These are phyloP conservation scores for Suillus subluteus DNA, from an alignment of 768 basidiomycete species.

Conservation along the genomic window DNA sequence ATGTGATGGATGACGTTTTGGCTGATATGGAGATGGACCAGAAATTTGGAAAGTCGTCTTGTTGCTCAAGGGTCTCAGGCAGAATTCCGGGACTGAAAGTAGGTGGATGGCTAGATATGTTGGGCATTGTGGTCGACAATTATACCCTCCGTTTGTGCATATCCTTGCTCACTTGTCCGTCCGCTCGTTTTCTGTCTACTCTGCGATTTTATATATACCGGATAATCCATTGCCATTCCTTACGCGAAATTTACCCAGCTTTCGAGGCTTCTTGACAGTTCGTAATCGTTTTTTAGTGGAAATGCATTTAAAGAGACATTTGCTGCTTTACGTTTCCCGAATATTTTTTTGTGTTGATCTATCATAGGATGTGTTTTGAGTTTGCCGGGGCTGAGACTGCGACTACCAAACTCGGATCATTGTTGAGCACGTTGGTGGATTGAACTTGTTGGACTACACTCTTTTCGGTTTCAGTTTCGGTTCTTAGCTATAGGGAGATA, in stretches of 20 bases:
- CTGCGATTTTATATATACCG: conserved; percentile 36
- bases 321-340: neutral
- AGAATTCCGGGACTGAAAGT: conserved; percentile 71
- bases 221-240: conserved; percentile 43
- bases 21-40: conserved; percentile 29
- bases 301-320: conserved; percentile 12
- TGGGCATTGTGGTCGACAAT: conserved; percentile 31
- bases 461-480: neutral
- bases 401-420: conserved; percentile 2
- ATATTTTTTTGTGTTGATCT: conserved; percentile 1
- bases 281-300: conserved; percentile 24
- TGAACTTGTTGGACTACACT: neutral
- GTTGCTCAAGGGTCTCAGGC: conserved; percentile 85
- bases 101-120: conserved; percentile 25
- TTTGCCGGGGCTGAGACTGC: neutral
- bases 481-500: neutral
- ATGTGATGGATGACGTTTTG: conserved; percentile 12
- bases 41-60: conserved; percentile 88
- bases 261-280: conserved; percentile 28
- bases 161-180: conserved; percentile 41
- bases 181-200: conserved; percentile 37
- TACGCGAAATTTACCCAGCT: conserved; percentile 30
- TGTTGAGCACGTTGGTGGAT: neutral
- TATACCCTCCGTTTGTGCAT: conserved; percentile 38
- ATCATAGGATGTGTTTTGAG: neutral